Conservation (phyloP, 2,329 filamentous ascomycete genomes). For the Nigrospora osmanthi region DNA sequence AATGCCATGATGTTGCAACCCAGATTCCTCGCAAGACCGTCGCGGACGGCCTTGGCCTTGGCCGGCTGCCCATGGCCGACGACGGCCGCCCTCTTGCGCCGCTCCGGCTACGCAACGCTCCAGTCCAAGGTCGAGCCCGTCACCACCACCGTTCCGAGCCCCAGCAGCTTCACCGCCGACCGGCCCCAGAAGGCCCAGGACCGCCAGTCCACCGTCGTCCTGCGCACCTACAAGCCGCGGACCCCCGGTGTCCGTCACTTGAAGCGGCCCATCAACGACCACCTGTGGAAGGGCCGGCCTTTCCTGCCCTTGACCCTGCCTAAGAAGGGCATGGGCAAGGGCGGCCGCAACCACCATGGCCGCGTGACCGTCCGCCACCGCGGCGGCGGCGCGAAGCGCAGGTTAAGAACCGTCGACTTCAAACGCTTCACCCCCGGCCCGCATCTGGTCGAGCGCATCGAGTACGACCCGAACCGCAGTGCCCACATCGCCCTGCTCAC, state of each 20-base stretch:
- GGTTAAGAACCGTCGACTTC: constrained; percentile 90
- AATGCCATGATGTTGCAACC: constrained; percentile 23
- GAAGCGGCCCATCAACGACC: constrained; percentile 87
- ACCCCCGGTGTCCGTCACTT: constrained; percentile 91
- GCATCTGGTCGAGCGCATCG: constrained; percentile 86
- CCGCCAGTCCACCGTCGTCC: constrained; percentile 31
- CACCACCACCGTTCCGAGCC: constrained; percentile 8
- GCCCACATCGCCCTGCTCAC: constrained; percentile 87
- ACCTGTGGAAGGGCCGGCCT: constrained; percentile 90
- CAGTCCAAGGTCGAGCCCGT: constrained; percentile 8
- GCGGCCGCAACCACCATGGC: constrained; percentile 84
- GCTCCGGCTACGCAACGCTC: constrained; percentile 17
- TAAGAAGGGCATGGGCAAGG: constrained; percentile 88
- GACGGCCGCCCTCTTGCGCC: constrained; percentile 11
- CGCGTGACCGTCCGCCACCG: constrained; percentile 83
- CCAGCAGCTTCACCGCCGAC: constrained; percentile 7
- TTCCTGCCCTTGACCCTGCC: constrained; percentile 77
- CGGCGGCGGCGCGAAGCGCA: constrained; percentile 84
- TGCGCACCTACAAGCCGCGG: constrained; percentile 87
- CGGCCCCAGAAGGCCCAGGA: constrained; percentile 5
- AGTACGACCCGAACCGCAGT: constrained; percentile 89
- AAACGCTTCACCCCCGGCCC: constrained; percentile 68
- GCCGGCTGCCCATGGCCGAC: constrained; percentile 13
- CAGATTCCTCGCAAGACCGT: constrained; percentile 17
- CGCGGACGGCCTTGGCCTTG: constrained; percentile 14